Percentiles rank a stretch among this genome's conserved stretches.
phyloP scores from a whole-genome alignment of 768 basidiomycete genomes.

The Fomitopsis pulvina region DNA sequence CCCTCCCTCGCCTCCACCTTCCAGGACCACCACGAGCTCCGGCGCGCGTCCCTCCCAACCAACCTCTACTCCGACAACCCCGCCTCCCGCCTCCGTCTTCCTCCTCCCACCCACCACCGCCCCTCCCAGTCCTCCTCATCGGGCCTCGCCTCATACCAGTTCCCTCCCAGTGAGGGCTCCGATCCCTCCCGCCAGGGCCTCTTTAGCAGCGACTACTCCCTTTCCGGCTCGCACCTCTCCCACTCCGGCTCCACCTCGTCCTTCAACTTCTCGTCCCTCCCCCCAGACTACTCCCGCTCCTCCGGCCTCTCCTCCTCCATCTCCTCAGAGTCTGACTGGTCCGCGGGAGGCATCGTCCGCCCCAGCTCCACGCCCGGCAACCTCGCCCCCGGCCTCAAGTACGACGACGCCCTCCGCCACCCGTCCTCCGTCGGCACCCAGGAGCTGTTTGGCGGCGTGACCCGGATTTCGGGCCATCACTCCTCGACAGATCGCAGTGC shows the following conservation, averaged over 20 bases:
- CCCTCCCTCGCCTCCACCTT: slow-evolving; percentile 71
- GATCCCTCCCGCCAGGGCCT: slow-evolving; percentile 36
- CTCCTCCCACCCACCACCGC: slow-evolving; percentile 47
- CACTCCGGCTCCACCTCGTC: slow-evolving; percentile 40
- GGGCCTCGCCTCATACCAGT: slow-evolving; percentile 43
- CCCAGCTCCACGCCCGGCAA: slow-evolving; percentile 64
- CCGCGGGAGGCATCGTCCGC: slow-evolving; percentile 44
- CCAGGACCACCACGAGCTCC: slow-evolving; percentile 51
- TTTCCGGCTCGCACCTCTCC: slow-evolving; percentile 46
- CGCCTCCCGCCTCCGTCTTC: slow-evolving; percentile 43
- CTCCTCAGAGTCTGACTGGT: slow-evolving; percentile 10
- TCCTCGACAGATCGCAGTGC: slow-evolving; percentile 46
- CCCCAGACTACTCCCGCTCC: slow-evolving; percentile 19
- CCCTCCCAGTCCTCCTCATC: slow-evolving; percentile 25
- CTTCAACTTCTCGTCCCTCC: slow-evolving; percentile 34
- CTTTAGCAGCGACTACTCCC: slow-evolving; percentile 39
- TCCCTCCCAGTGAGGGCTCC: slow-evolving; percentile 45
- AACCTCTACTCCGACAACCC: slow-evolving; percentile 43
- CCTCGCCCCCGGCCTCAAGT: slow-evolving; percentile 42
- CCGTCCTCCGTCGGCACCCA: slow-evolving; percentile 53
- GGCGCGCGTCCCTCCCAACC: slow-evolving; percentile 60
- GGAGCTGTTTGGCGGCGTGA: slow-evolving; percentile 59
- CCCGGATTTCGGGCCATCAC: slow-evolving; percentile 67
- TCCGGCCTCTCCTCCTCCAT: slow-evolving; percentile 36
- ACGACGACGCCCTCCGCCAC: slow-evolving; percentile 68